Evolutionary conservation across 1,284 basidiomycete species (phyloP), one percentile per base, ranked within the genome.

Genomic region (Moniliophthora roreri): DNA sequence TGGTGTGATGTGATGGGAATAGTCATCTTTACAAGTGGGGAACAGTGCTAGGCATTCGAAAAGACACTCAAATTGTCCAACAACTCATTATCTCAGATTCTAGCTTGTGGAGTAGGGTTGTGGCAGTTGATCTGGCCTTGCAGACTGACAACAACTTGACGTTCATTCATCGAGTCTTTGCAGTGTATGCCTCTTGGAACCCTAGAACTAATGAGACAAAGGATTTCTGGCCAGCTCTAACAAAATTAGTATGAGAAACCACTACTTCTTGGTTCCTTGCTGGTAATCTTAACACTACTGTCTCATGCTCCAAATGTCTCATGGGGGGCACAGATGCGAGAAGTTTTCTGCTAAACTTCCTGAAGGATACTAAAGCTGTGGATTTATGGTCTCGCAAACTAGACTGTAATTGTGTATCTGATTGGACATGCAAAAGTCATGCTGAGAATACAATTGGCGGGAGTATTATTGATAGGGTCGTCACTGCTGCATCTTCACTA

Each of bases 151-250:
- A 50, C 21, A 51, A 54, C 32, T 32, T 24, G 9, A 54, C 47
- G 2, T 55, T 53, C 41, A n/a, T 36, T 13, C 57, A 58, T 42
- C 21, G 57, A 7, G 18, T 58, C 1, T 47, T 58, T 16, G 57
- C 24, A 0, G 38, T 51, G 11, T 58, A 58, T 34, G 57, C 57
- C 15, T 54, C 57, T 32, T 58, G 57, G 57, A 51, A 56, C 40
- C 57, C 54, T 3, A 54, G 57, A 11, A 24, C 39, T 5, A 53
- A 51, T 18, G 46, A 40, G 5, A 26, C 47, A 2, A 52, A 41
- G 21, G 39, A 45, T 2, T 56, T 58, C 46, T 58, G 54, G 57
- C 23, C 37, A 4, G 38, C 38, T 9, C 18, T 58, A 5, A 51
- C 55, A 18, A 34, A 11, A 6, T 38, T 58, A 46, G 41, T 51